Conservation (phyloP, 305 asterid species). For the Plantago rigida region DNA sequence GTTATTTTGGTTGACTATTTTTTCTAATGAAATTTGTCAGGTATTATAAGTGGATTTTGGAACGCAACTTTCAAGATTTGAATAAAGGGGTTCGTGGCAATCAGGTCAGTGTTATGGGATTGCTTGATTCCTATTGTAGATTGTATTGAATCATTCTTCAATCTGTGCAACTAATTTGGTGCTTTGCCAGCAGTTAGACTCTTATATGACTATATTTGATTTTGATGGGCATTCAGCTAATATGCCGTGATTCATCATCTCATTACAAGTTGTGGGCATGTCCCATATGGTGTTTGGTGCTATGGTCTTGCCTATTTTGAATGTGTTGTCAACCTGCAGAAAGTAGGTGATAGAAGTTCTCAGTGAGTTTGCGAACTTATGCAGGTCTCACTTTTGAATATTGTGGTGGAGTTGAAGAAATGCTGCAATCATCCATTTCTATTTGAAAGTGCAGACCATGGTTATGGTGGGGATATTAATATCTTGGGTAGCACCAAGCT, state of each 20-base stretch:
- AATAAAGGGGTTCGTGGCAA: constrained; percentile 98
- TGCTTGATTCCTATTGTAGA: constrained; percentile 10
- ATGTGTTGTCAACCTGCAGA: constrained; percentile 17
- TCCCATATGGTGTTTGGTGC: constrained; percentile 11
- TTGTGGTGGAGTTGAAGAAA: constrained; percentile 98
- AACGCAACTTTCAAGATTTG: constrained; percentile 90
- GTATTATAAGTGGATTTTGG: constrained; percentile 99
- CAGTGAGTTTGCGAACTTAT: constrained; percentile 19
- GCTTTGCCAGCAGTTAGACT: constrained; percentile 8
- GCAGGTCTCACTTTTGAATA: constrained; percentile 96
- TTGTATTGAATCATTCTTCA: constrained; percentile 2
- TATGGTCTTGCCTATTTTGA: constrained; percentile 8
- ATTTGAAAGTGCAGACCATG: constrained; percentile 99
- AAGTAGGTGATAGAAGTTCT: constrained; percentile 16
- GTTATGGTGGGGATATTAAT: constrained; percentile 93
- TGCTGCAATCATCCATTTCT: constrained; percentile 99
- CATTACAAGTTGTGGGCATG: constrained; percentile 5
- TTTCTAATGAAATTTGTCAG: constrained; percentile 28
- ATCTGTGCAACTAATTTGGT: constrained; percentile 18
- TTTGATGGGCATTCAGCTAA: neutral
- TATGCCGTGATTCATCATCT: neutral
- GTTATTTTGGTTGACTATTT: neutral
- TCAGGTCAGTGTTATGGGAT: constrained; percentile 48
- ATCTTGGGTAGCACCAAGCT: constrained; percentile 72
- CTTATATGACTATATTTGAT: neutral